Percentiles rank a stretch among this genome's conserved stretches.
These are phyloP conservation scores for Penicillium angulare DNA, from an alignment of 495 filamentous ascomycete species.

Conservation along the genomic window DNA sequence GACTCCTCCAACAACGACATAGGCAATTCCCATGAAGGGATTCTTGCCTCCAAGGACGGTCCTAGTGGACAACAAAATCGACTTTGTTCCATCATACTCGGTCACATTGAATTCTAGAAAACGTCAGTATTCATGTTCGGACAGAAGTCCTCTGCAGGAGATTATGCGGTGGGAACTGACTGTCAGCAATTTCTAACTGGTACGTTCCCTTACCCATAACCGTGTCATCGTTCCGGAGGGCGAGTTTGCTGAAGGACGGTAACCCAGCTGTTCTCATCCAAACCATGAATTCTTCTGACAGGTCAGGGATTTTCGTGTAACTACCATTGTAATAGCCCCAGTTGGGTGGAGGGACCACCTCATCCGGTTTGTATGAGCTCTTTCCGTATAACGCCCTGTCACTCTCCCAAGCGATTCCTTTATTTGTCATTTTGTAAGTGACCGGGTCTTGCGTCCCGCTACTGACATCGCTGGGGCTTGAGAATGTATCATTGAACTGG, in stretches of 20 bases:
- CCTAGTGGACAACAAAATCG: constrained; percentile 86
- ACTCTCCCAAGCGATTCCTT: constrained; percentile 80
- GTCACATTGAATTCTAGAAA: constrained; percentile 72
- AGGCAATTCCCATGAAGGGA: constrained; percentile 94
- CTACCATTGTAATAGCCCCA: constrained; percentile 55
- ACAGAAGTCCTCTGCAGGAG: neutral
- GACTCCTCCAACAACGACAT: constrained; percentile 88
- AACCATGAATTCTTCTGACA: constrained; percentile 79
- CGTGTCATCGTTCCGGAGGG: constrained; percentile 70
- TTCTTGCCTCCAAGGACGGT: constrained; percentile 95
- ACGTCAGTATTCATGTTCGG: neutral
- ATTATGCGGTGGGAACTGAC: constrained; percentile 36
- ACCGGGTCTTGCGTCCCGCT: constrained; percentile 21
- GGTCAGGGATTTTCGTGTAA: constrained; percentile 66
- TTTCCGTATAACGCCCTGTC: constrained; percentile 75
- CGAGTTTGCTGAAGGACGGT: constrained; percentile 91
- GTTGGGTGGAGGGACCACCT: constrained; percentile 83
- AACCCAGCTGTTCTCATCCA: constrained; percentile 99
- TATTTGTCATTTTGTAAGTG: constrained; percentile 70
- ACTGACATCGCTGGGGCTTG: constrained; percentile 55
- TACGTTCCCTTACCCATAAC: constrained; percentile 71
- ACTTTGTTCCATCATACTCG: constrained; percentile 88
- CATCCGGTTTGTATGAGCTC: constrained; percentile 58
- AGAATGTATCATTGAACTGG: constrained; percentile 93
- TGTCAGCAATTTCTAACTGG: constrained; percentile 67